phyloP scores from a whole-genome alignment of 2,329 filamentous ascomycete genomes.

The Mollisiaceae sp. region DNA sequence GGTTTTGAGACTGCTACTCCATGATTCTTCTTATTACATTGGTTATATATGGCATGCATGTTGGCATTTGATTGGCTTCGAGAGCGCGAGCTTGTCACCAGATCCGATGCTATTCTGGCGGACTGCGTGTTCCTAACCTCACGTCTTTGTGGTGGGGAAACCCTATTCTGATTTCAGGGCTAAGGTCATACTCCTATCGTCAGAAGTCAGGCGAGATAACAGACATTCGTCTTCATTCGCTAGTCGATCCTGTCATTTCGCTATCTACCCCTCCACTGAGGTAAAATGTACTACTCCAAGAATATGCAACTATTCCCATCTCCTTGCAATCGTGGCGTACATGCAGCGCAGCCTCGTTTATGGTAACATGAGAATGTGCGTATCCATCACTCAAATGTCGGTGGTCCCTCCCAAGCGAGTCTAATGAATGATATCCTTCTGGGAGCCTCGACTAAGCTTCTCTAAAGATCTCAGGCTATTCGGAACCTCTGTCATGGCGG shows the following conservation, averaged over 20 bases:
- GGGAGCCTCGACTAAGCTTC: conserved; percentile 14
- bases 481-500: conserved; percentile 34
- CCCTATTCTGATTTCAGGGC: neutral
- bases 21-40: neutral
- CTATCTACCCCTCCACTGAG: neutral
- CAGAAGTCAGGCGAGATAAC: conserved; percentile 7
- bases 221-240: conserved; percentile 4
- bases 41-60: neutral
- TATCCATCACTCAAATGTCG: conserved; percentile 15
- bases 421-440: conserved; percentile 10
- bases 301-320: neutral
- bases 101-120: conserved; percentile 11
- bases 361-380: neutral
- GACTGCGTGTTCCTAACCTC: conserved; percentile 21
- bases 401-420: conserved; percentile 19
- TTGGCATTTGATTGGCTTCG: neutral
- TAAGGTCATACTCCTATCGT: neutral
- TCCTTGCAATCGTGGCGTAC: neutral
- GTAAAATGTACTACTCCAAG: neutral
- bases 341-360: conserved; percentile 1
- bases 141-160: conserved; percentile 1
- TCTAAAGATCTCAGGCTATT: conserved; percentile 33
- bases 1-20: neutral
- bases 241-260: conserved; percentile 7
- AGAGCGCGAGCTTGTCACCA: conserved; percentile 12